Conservation (phyloP, 495 filamentous ascomycete genomes). For the Hypoxylon perforatum region DNA sequence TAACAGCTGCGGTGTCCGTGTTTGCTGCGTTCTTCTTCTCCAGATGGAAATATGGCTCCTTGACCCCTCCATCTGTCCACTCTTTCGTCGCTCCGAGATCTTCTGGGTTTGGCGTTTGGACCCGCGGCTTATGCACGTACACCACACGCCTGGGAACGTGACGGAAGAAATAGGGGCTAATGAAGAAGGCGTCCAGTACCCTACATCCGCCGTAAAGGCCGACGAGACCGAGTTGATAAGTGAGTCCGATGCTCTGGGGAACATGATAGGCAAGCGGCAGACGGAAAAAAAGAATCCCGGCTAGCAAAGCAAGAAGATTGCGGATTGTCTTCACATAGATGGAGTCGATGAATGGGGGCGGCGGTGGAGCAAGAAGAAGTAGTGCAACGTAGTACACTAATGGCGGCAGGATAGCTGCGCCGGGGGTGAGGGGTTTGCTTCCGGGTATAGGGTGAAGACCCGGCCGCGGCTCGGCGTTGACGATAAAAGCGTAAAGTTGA, state of each 20-base stretch:
- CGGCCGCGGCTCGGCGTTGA: constrained; percentile 13
- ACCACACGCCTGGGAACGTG: constrained; percentile 31
- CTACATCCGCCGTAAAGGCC: constrained; percentile 34
- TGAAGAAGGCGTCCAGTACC: constrained; percentile 35
- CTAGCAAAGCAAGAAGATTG: constrained; percentile 28
- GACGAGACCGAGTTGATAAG: constrained; percentile 35
- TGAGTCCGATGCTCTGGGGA: constrained; percentile 36
- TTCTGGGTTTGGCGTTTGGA: background rate
- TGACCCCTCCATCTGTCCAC: constrained; percentile 29
- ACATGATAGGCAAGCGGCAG: constrained; percentile 32
- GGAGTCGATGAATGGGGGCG: constrained; percentile 22
- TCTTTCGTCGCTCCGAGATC: background rate
- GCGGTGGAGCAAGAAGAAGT: constrained; percentile 32
- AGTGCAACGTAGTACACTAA: constrained; percentile 30
- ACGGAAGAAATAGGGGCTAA: constrained; percentile 31
- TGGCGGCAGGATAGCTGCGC: constrained; percentile 26
- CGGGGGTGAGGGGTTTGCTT: constrained; percentile 26
- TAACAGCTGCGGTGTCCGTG: background rate
- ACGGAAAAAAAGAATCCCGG: constrained; percentile 32
- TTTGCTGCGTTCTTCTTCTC: background rate
- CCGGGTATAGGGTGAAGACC: constrained; percentile 36
- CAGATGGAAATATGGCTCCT: constrained; percentile 8
- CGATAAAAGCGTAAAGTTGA: constrained; percentile 10
- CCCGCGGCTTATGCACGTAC: constrained; percentile 26
- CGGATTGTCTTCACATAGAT: constrained; percentile 16